phyloP scores from a whole-genome alignment of 352 stramenopile genomes.

The Phytophthora ohioensis region DNA sequence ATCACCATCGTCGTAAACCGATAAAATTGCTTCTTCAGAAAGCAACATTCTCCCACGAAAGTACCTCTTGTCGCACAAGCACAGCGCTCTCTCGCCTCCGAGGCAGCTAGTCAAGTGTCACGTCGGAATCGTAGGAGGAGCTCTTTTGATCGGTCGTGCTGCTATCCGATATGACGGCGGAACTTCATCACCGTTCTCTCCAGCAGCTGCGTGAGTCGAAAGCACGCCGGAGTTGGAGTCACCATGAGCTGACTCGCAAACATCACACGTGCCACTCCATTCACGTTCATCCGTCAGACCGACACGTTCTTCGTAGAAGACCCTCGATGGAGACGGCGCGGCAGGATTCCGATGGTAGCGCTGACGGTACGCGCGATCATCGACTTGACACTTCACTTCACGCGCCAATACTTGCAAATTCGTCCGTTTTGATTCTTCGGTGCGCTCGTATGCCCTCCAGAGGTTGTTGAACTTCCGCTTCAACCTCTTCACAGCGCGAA shows the following conservation, averaged over 20 bases:
- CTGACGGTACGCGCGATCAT: background rate
- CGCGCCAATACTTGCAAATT: background rate
- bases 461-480: background rate
- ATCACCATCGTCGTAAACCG: background rate
- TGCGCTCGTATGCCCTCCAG: background rate
- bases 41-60: too few species aligned
- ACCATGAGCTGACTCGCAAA: background rate
- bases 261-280: background rate
- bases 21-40: background rate
- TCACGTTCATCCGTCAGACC: background rate
- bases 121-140: background rate
- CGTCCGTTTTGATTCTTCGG: background rate
- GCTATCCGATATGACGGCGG: background rate
- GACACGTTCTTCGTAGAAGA: background rate
- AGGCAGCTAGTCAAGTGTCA: background rate
- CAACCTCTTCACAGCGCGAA: background rate
- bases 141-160: background rate
- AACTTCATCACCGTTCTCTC: background rate
- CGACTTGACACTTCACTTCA: background rate
- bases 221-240: background rate
- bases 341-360: background rate
- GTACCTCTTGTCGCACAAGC: too few species aligned
- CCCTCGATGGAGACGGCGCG: too few species aligned
- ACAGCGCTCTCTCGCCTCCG: too few species aligned
- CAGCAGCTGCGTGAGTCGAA: background rate